Evolutionary conservation across 2,329 filamentous ascomycete genomes (phyloP).

Genomic region (Fusarium sp.): DNA sequence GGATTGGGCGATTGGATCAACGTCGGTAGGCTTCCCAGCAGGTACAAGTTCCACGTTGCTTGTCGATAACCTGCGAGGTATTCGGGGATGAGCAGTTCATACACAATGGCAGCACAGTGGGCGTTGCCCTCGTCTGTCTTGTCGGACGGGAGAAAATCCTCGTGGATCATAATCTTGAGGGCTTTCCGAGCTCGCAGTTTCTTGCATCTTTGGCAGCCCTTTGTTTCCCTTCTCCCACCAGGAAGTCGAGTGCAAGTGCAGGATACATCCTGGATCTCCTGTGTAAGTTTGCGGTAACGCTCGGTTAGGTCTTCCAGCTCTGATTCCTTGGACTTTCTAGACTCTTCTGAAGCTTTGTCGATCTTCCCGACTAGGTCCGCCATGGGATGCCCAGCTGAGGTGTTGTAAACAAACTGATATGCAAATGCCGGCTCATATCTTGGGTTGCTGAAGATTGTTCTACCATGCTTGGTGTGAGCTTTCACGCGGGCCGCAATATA

Average conservation of each 20-base stretch:
- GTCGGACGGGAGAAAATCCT: slow-evolving; percentile 40
- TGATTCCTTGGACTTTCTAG: neutral
- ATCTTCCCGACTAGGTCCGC: neutral
- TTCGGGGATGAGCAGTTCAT: slow-evolving; percentile 56
- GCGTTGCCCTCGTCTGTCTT: neutral
- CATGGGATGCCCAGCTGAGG: neutral
- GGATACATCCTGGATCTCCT: neutral
- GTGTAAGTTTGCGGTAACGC: slow-evolving; percentile 30
- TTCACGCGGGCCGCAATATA: slow-evolving; percentile 34
- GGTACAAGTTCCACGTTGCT: slow-evolving; percentile 26
- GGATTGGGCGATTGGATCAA: neutral
- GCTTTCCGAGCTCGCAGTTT: slow-evolving; percentile 16
- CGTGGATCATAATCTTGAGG: slow-evolving; percentile 34
- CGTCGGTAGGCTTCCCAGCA: slow-evolving; percentile 3
- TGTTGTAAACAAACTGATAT: neutral
- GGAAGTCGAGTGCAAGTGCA: slow-evolving; percentile 30
- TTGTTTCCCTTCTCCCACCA: neutral
- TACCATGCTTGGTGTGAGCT: slow-evolving; percentile 15
- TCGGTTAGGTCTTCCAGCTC: neutral
- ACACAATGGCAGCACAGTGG: slow-evolving; percentile 58
- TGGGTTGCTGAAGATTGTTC: slow-evolving; percentile 63
- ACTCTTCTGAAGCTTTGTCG: neutral
- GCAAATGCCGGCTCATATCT: neutral
- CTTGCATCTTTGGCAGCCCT: slow-evolving; percentile 32
- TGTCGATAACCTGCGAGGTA: slow-evolving; percentile 55